A percentile compares a stretch with the other conserved stretches of the same genome.
These are phyloP conservation scores for Neofusicoccum kwambonambiense DNA, from an alignment of 2,329 filamentous ascomycete species.

Conservation along the genomic window DNA sequence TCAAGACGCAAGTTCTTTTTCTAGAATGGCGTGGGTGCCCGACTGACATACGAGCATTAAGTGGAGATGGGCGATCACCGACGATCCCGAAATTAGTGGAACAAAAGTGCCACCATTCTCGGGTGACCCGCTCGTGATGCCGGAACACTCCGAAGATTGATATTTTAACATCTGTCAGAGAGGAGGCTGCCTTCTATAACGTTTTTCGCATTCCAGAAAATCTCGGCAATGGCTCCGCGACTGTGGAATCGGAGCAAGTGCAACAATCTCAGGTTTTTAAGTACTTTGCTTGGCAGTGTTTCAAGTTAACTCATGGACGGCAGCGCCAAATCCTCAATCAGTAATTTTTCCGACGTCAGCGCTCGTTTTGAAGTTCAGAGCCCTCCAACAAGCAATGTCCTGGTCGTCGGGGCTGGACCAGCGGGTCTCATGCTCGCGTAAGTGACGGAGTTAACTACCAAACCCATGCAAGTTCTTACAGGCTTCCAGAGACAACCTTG, in stretches of 20 bases:
- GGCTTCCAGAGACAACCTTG: conserved; percentile 51
- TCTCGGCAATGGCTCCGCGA: not conserved
- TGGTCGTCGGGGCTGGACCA: conserved; percentile 44
- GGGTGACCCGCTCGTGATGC: no score
- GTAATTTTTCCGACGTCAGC: conserved; percentile 1
- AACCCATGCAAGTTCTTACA: conserved; percentile 13
- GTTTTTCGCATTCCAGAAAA: no score
- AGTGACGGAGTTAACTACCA: conserved; percentile 16
- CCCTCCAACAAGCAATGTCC: conserved; percentile 37
- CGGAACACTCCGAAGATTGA: no score
- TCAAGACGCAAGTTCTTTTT: no score
- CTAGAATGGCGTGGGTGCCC: no score
- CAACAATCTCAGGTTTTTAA: not conserved
- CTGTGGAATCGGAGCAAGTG: not conserved
- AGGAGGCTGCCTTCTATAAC: no score
- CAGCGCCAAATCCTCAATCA: conserved; percentile 21
- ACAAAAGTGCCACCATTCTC: no score
- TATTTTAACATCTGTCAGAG: no score
- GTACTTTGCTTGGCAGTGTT: not conserved
- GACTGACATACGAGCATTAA: no score
- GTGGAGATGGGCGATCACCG: no score
- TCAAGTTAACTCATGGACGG: conserved; percentile 27
- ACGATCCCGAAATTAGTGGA: no score
- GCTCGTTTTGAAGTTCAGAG: not conserved
- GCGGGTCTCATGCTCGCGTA: conserved; percentile 45